phyloP scores from a whole-genome alignment of 805 yeast genomes.

The Hemisphaericaspora nanyangensis region DNA sequence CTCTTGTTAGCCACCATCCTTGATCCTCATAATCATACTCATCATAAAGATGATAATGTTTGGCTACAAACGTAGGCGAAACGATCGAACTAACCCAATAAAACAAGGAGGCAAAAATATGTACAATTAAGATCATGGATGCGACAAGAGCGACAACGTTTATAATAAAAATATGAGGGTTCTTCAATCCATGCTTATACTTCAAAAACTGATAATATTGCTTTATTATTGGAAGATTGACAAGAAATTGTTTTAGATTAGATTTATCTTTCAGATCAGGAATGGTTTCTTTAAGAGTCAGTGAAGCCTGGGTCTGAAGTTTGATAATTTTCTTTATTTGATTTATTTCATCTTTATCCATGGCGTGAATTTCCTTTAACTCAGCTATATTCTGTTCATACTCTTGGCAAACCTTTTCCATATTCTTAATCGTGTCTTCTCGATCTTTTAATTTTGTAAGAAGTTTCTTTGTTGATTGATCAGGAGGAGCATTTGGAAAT shows the following conservation, averaged over 20 bases:
- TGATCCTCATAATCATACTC: slow-evolving; percentile 12
- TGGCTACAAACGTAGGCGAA: neutral
- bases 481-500: slow-evolving; percentile 1
- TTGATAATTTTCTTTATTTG: slow-evolving; percentile 9
- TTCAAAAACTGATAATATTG: slow-evolving; percentile 23
- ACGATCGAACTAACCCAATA: neutral
- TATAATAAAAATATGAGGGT: slow-evolving; percentile 15
- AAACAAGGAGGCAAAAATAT: slow-evolving; percentile 13
- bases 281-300: slow-evolving; percentile 4
- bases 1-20: slow-evolving; percentile 8
- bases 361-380: slow-evolving; percentile 9
- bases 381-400: slow-evolving; percentile 14
- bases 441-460: slow-evolving; percentile 4
- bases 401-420: slow-evolving; percentile 14
- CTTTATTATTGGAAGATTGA: slow-evolving; percentile 26
- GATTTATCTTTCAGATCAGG: slow-evolving; percentile 1
- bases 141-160: slow-evolving; percentile 20
- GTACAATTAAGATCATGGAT: slow-evolving; percentile 16
- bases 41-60: slow-evolving; percentile 12
- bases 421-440: slow-evolving; percentile 6
- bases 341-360: slow-evolving; percentile 12
- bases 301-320: slow-evolving; percentile 20
- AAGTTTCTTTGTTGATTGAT: neutral
- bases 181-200: slow-evolving; percentile 21
- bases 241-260: slow-evolving; percentile 14